Conservation (phyloP, 2,329 filamentous ascomycete genomes). For the Tolypocladium nubicola region DNA sequence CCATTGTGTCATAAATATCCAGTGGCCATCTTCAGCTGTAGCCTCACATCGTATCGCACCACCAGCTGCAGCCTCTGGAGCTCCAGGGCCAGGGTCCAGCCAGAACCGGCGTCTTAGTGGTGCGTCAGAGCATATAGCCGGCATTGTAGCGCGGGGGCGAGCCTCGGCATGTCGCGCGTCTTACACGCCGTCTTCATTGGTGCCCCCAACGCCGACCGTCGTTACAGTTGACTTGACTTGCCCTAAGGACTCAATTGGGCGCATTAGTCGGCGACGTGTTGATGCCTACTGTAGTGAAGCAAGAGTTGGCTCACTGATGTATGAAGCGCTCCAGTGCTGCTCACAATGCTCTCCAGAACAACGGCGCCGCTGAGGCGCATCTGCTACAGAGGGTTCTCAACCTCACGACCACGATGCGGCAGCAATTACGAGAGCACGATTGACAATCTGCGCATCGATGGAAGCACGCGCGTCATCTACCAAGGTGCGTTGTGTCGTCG, state of each 20-base stretch:
- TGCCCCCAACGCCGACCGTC: not conserved
- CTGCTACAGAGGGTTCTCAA: not conserved
- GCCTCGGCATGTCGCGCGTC: not conserved
- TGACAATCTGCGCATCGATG: slow-evolving; percentile 15
- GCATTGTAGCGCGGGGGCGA: not conserved
- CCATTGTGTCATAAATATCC: too few species aligned
- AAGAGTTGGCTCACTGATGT: not conserved
- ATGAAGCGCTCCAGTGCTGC: not conserved
- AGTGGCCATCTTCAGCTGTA: not conserved
- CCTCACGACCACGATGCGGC: not conserved
- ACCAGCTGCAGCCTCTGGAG: too few species aligned
- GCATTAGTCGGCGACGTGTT: not conserved
- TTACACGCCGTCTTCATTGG: not conserved
- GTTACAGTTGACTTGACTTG: not conserved
- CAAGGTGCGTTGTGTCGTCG: slow-evolving; percentile 13
- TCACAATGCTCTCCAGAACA: not conserved
- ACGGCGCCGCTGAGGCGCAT: not conserved
- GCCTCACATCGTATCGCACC: not conserved
- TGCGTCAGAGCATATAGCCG: not conserved
- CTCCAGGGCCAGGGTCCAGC: not conserved
- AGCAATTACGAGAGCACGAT: slow-evolving; percentile 17
- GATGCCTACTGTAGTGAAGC: too few species aligned
- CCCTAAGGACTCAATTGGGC: not conserved
- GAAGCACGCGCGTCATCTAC: slow-evolving; percentile 22
- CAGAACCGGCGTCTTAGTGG: not conserved